Base-by-base conservation (phyloP, 768 basidiomycete species). In the Pilatotrama ljubarskyi region DNA sequence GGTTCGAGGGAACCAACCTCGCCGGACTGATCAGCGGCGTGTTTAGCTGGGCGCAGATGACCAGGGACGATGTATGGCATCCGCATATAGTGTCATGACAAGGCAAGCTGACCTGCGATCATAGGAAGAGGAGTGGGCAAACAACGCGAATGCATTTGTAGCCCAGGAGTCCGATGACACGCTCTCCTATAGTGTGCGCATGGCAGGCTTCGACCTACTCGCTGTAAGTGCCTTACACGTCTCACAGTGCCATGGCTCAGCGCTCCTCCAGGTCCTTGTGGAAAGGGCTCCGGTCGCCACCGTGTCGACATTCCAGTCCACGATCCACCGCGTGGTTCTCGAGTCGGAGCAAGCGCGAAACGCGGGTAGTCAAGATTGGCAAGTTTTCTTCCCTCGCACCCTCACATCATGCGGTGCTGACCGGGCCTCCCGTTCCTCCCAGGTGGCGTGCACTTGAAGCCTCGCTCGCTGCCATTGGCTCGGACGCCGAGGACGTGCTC, bases 381-480 rank as follows among this genome's bases (percentile, higher is more conserved):
- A 64, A 65, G 80, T 73, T 25, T 50, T 36, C 15, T 9, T 53
- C 42, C 18, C 35, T 17, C 15, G n/a, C n/a, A n/a, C 32, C 56
- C 38, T 35, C 5, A 5, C 15, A 1, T 47, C 35, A 25, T 26
- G 14, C 68, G 37, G 61, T 49, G 29, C 51, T 57, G 46, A 55
- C 55, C 32, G 51, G 61, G 5, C 22, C 20, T 17, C 8, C 13
- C 32, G 51, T 61, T 5, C 22, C 20, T 17, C 8, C 13, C 49
- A 93, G 93, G 93, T 99, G 97, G 97, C 87, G 91, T 68, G 84
- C 87, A 13, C 79, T 98, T 51, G 96, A 99, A 76, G 88, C 93
- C 2, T 83, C 83, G 7, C 80, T 98, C 5, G 91, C 92, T 7
- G 84, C 86, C 2, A 75, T 95, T 25, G 94, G 93, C 20, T 90